These are phyloP conservation scores for Tagetes erecta DNA, from an alignment of 129 eudicot species.

Conservation along the genomic window DNA sequence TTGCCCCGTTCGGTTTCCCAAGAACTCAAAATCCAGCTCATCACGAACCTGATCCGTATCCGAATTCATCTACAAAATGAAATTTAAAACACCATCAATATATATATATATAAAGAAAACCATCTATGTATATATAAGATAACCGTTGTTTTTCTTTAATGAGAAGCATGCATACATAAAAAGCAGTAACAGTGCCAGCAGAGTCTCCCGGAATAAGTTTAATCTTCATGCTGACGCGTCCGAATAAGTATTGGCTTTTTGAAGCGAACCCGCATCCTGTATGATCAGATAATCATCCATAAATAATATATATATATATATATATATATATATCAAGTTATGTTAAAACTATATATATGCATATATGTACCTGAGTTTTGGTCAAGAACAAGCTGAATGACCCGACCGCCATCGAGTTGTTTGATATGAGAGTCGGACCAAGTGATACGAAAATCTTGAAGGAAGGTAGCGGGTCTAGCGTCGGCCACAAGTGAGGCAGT, in stretches of 20 bases:
- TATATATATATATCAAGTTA: too few relatives aligned
- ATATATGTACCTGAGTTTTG: slow-evolving; percentile 57
- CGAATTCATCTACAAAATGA: slow-evolving; percentile 65
- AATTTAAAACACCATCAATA: background rate
- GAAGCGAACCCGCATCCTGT: slow-evolving; percentile 80
- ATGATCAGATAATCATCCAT: background rate
- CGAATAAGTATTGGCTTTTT: slow-evolving; percentile 61
- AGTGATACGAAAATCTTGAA: slow-evolving; percentile 67
- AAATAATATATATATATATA: background rate
- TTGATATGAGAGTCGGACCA: slow-evolving; percentile 82
- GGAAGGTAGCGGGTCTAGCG: slow-evolving; percentile 72
- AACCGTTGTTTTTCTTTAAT: background rate
- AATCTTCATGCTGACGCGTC: slow-evolving; percentile 88
- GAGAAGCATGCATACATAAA: slow-evolving; percentile 48
- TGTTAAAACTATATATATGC: too few relatives aligned
- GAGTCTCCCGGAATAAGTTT: slow-evolving; percentile 93
- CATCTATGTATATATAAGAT: background rate
- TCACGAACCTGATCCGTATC: slow-evolving; percentile 64
- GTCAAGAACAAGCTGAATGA: slow-evolving; percentile 77
- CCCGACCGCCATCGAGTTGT: slow-evolving; percentile 67
- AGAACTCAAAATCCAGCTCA: slow-evolving; percentile 90
- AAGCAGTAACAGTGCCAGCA: slow-evolving; percentile 94
- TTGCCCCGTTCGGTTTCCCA: slow-evolving; percentile 88
- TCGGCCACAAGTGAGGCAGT: slow-evolving; percentile 6
- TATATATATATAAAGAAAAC: background rate